Evolutionary conservation across 331 rosid genomes (phyloP), one percentile per base, ranked within the genome.

Genomic region (Pyracantha coccinea): DNA sequence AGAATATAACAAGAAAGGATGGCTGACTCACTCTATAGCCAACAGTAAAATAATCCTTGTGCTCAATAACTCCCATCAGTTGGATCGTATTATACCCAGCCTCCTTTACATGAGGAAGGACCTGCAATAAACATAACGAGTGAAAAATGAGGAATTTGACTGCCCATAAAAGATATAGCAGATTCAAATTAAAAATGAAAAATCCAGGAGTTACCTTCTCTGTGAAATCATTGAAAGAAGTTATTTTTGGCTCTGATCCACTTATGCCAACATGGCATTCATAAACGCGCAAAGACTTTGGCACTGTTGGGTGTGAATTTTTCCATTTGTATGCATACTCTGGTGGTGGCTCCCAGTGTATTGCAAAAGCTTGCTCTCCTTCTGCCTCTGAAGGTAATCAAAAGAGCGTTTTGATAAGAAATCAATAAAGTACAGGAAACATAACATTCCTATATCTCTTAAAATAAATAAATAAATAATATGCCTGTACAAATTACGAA

Each of bases 311-410:
- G 17, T 54, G 83, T 50, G 71, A 15, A 76, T 92, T 79, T 85
- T 82, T 87, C 99, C 97, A 92, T 78, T 87, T 88, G 85, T 87
- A 88, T 75, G 88, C 90, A 27, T 77, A 52, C 78, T 92, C 97
- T 41, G 97, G 99, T 8, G 99, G 81, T 61, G 99, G 99, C 75
- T 94, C 97, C 99, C 99, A 94, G 86, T 90, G 99, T 83, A 92
- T 83, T 12, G 99, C 99, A 82, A 59, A 92, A 68, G 89, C 90
- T 84, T 89, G 97, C 72, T 74, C 77, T 74, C 93, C 98, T 66
- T 94, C 92, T 68, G 79, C 83, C 20, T 78, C 96, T 90, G 89
- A 77, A 77, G 73, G 71, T 61, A 76, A 82, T 55, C 71, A 78
- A 66, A 45, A 73, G 35, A 44, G 74, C 63, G 68, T 75, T 62